Conservation (phyloP, 495 filamentous ascomycete genomes). For the Podospora bellae-mahoneyi region DNA sequence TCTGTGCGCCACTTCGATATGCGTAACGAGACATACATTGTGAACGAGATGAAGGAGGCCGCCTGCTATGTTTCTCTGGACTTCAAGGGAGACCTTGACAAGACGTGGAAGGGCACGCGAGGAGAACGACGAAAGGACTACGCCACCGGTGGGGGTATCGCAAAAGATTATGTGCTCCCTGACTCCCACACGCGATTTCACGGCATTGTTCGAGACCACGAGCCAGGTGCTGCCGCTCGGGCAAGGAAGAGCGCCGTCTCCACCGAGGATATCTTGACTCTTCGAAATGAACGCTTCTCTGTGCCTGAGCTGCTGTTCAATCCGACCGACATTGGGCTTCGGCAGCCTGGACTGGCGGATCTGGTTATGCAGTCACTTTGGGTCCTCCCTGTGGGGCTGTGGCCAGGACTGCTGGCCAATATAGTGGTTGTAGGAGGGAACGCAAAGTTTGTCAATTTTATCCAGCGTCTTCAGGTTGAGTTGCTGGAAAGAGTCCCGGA, state of each 20-base stretch:
- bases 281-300: slow-evolving; percentile 87
- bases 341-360: slow-evolving; percentile 77
- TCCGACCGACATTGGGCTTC: slow-evolving; percentile 81
- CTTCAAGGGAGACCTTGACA: slow-evolving; percentile 76
- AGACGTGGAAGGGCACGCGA: slow-evolving; percentile 74
- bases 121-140: slow-evolving; percentile 46
- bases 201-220: slow-evolving; percentile 74
- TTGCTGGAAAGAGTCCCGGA: slow-evolving; percentile 69
- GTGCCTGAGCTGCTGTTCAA: slow-evolving; percentile 89
- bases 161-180: slow-evolving; percentile 89
- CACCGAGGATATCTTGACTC: slow-evolving; percentile 77
- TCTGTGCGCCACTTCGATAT: slow-evolving; percentile 92
- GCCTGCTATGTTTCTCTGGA: slow-evolving; percentile 79
- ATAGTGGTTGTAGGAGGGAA: slow-evolving; percentile 89
- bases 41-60: slow-evolving; percentile 93
- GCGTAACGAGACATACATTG: slow-evolving; percentile 85
- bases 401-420: slow-evolving; percentile 78
- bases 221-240: slow-evolving; percentile 53
- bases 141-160: slow-evolving; percentile 62
- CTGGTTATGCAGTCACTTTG: slow-evolving; percentile 76
- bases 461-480: slow-evolving; percentile 76
- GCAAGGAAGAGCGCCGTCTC: slow-evolving; percentile 58
- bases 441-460: slow-evolving; percentile 71
- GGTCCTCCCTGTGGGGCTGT: slow-evolving; percentile 69
- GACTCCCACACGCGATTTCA: slow-evolving; percentile 75